Evolutionary conservation across 140 eudicot species (phyloP), one percentile per base, ranked within the genome.

Genomic region (Bidens hawaiensis): DNA sequence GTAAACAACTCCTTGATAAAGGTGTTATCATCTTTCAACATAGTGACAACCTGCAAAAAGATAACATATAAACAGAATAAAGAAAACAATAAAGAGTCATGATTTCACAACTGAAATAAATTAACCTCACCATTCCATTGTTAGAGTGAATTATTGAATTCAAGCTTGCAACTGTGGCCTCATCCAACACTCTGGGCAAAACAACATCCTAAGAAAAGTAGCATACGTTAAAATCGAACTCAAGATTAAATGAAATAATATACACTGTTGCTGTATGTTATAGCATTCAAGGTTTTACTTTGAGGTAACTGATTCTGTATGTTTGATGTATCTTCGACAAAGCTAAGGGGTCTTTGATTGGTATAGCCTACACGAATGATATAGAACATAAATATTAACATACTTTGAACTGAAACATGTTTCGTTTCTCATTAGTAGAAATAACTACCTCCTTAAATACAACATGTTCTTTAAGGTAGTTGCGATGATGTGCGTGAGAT

Each of bases 321-420:
- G 95, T 90, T 68, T 90, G 97, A 72, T 90, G 97, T 73, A 90
- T 81, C 88, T 79, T 90, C 5, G 95, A 83, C 49, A 83, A 75
- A 38, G 83, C 90, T 28, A 81, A 72, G 53, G 94, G 87, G 69
- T 90, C 97, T 73, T 81, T 90, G 30, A 90, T 90, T 23, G 97
- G 95, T 76, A 90, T 81, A 23, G 89, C 97, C 97, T 90, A 52
- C 64, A 67, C 38, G 62, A 62, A 51, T 54, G 33, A 63, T 55
- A 48, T 21, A 38, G 60, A 13, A 10, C 17, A 53, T 12, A 47
- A 56, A 58, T 25, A 33, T 7, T 4, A 18, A 19, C 7, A 14
- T 6, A 67, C 51, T 17, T 28, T 56, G 34, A 52, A 49, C 63
- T n/a, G 16, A 65, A 71, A 53, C 24, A 25, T 53, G 24, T 8